Percentiles rank a stretch among this genome's conserved stretches.
Conservation (phyloP, 139 green algal genomes). For the Limnomonas spitsbergensis region DNA sequence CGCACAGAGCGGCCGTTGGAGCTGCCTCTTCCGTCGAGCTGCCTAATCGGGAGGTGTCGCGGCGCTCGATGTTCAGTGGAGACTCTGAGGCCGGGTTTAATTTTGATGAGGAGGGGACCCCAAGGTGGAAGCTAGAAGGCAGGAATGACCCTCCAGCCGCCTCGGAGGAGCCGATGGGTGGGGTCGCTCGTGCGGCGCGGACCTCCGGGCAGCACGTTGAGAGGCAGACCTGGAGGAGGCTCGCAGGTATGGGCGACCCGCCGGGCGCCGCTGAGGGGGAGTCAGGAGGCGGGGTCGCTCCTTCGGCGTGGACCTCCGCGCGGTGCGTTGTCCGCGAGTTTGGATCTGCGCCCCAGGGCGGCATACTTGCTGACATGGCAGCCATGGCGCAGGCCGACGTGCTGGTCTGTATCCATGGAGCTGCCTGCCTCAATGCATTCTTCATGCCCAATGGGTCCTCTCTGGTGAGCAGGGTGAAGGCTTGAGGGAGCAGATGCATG, state of each 20-base stretch:
- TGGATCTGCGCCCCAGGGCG: background rate
- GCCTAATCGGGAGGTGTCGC: background rate
- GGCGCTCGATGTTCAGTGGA: background rate
- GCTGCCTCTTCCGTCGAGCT: background rate
- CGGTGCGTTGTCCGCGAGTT: background rate
- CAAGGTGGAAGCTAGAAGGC: too few relatives aligned
- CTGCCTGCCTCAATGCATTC: conserved; percentile 19
- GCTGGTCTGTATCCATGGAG: conserved; percentile 16
- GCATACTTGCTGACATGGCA: background rate
- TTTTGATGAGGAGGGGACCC: background rate
- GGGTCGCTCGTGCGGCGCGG: too few relatives aligned
- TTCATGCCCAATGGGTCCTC: conserved; percentile 15
- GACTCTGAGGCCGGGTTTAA: background rate
- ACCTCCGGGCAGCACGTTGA: background rate
- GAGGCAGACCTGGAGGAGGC: too few relatives aligned
- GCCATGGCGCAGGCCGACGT: conserved; percentile 14
- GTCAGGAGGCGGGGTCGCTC: background rate
- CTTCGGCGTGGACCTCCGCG: background rate
- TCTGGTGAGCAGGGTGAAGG: too few relatives aligned
- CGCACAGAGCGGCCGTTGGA: background rate
- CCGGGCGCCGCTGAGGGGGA: background rate
- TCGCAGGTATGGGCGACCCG: too few relatives aligned
- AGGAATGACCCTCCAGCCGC: too few relatives aligned
- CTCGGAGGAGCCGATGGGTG: background rate
- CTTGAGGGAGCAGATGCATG: too few relatives aligned